Base-by-base conservation (phyloP, 2,329 filamentous ascomycete genomes). In the Lachnellula cervina region DNA sequence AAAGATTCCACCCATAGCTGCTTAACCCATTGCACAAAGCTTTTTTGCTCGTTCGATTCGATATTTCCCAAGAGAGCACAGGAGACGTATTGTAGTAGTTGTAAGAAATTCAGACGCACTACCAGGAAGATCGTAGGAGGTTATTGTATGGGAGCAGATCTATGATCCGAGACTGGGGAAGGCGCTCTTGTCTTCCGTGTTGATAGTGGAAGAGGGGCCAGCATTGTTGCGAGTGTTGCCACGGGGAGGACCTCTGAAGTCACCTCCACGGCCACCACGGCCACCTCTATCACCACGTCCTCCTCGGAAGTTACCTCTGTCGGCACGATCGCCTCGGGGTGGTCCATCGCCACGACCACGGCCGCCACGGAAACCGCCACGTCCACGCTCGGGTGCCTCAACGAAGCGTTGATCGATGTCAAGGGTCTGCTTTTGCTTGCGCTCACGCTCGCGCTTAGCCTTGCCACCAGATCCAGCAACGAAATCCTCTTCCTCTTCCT, bases 361-460 rank as follows among this genome's bases (percentile, higher is more conserved):
- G 60, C 78, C 74, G 50, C 69, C 66, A 47, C 67, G 68, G 64
- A 72, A 73, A 57, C 76, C 71, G 64, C 74, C 73, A 60, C 75
- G 75, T 56, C 72, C 80, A 60, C 81, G 80, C 62, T 84, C 82
- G 66, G 85, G 80, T 57, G 82, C 80, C 78, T 93, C 89, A 67
- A 89, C 80, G 73, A 82, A 90, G 71, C 88, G 83, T 77, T 91
- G 84, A 75, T 96, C 92, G 64, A 97, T 89, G 70, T 96, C 90
- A 68, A 97, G 73, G 72, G 88, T 76, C 75, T 89, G 84, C 87
- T 97, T 97, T 77, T 88, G 83, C 84, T 94, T 94, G 78, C 88
- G 88, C 80, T 93, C 88, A 72, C 90, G 90, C 79, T 93, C 85
- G 71, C 89, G 89, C 79, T 83, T 80, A 73, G 84, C 75, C 87